Evolutionary conservation across 2,329 filamentous ascomycete species (phyloP).

Genomic region (Aquanectria penicillioides): DNA sequence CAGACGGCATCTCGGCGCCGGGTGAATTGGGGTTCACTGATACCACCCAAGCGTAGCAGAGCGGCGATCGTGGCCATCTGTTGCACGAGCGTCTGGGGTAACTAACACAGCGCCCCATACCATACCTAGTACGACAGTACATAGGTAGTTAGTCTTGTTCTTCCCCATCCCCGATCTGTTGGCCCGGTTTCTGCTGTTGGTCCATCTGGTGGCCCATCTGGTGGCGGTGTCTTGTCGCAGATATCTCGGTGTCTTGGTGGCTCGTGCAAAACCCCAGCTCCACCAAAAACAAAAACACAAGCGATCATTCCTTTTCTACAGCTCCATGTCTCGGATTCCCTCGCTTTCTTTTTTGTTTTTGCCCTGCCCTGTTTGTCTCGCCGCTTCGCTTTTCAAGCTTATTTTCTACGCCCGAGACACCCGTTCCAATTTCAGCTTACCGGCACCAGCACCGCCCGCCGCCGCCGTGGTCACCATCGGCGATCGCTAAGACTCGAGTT

Average conservation of each 20-base stretch:
- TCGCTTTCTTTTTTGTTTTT: not conserved
- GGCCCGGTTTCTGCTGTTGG: too few relatives aligned
- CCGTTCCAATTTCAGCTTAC: not conserved
- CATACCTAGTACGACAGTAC: too few relatives aligned
- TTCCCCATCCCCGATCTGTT: too few relatives aligned
- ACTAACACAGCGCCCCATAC: too few relatives aligned
- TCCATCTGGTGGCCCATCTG: too few relatives aligned
- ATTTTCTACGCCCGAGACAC: constrained; percentile 19
- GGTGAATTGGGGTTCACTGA: too few relatives aligned
- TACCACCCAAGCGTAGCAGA: not conserved
- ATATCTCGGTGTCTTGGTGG: constrained; percentile 18
- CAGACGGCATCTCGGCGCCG: constrained; percentile 11
- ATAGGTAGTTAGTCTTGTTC: too few relatives aligned
- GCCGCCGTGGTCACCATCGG: not conserved
- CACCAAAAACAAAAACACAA: not conserved
- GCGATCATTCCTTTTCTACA: too few relatives aligned
- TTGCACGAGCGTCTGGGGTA: too few relatives aligned
- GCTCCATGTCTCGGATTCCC: not conserved
- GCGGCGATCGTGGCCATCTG: too few relatives aligned
- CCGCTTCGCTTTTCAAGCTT: constrained; percentile 1
- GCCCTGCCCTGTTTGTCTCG: not conserved
- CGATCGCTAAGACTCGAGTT: constrained; percentile 1
- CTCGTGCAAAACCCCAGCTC: not conserved
- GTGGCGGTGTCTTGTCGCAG: constrained; percentile 5
- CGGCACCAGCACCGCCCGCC: not conserved